Evolutionary conservation across 768 basidiomycete genomes (phyloP).

Genomic region (Rhodotorula taiwanensis): DNA sequence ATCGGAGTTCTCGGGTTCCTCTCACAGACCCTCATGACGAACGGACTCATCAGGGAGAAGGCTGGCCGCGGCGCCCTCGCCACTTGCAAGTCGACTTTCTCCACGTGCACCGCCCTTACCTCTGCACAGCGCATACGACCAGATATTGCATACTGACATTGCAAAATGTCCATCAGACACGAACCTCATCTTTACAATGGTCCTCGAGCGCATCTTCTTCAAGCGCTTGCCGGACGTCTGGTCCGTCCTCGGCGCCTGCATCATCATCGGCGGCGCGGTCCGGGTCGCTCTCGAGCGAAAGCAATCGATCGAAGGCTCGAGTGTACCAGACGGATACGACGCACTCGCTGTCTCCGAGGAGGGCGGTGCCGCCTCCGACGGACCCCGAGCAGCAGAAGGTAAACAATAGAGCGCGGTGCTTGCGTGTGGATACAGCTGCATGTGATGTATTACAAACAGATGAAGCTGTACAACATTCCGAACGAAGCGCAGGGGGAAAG

Average conservation of each 20-base stretch:
- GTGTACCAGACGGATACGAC: background rate
- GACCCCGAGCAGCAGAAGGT: background rate
- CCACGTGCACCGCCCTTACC: background rate
- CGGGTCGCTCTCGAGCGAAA: conserved; percentile 27
- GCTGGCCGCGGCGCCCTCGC: conserved; percentile 60
- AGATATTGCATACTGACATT: too few species aligned
- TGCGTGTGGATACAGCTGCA: too few species aligned
- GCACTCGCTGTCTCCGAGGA: background rate
- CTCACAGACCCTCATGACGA: conserved; percentile 53
- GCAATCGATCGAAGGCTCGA: background rate
- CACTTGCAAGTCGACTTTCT: conserved; percentile 46
- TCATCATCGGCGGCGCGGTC: conserved; percentile 47
- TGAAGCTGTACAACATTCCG: too few species aligned
- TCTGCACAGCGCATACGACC: too few species aligned
- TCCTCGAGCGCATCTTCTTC: conserved; percentile 63
- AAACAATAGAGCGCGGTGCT: background rate
- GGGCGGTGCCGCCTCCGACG: background rate
- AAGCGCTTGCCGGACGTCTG: conserved; percentile 55
- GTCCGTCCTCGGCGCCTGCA: conserved; percentile 57
- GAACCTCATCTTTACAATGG: conserved; percentile 46
- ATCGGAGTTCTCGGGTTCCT: conserved; percentile 48
- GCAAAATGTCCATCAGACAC: conserved; percentile 5
- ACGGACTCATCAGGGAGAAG: conserved; percentile 61
- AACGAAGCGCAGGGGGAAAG: too few species aligned
- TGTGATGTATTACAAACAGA: too few species aligned